Base-by-base conservation (phyloP, 768 basidiomycete genomes). In the Baorangia bicolor region DNA sequence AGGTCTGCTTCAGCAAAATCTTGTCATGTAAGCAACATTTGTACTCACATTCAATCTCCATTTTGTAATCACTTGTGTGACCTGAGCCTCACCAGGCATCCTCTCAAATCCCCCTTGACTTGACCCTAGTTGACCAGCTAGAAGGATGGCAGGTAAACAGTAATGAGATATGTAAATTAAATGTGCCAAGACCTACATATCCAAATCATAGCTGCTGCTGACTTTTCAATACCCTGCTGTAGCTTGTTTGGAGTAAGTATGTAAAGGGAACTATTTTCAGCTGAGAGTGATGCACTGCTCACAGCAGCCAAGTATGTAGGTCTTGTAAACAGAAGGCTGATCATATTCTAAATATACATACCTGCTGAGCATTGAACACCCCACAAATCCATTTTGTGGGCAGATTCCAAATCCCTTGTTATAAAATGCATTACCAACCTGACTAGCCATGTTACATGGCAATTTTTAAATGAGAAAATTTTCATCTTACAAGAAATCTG, bases 1-100 rank as follows among this genome's bases (percentile, higher is more conserved):
- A 5, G 12, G 0, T 28, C 6, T 4, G 8, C 3, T 12, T 48
- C 2, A 55, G 27, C 18, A 13, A n/a, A 16, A n/a, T n/a, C n/a
- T n/a, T n/a, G n/a, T 3, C 2, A 18, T 6, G 0, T 5, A 28
- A 45, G 11, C 6, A 5, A 18, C 27, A 10, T 0, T 9, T 13
- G 2, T 10, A 20, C 62, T 53, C 12, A 63, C 62, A 56, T 63
- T 53, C 27, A 63, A 27, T 21, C 58, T 55, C 58, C 47, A 60
- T 33, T 48, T 4, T 30, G 45, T 56, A 11, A 40, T n/a, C 21
- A 47, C 43, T 7, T 64, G 53, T 12, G 40, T 53, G 5, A 61
- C 58, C 43, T 27, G 41, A n/a, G 44, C 53, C 28, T 31, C 27
- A 16, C 53, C 55, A 13, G 2, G 3, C 7, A 14, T 20, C 3